Percentiles rank a stretch among this genome's conserved stretches.
Evolutionary conservation across 106 monocot genomes (phyloP).

Genomic region (Apostasia ramifera): DNA sequence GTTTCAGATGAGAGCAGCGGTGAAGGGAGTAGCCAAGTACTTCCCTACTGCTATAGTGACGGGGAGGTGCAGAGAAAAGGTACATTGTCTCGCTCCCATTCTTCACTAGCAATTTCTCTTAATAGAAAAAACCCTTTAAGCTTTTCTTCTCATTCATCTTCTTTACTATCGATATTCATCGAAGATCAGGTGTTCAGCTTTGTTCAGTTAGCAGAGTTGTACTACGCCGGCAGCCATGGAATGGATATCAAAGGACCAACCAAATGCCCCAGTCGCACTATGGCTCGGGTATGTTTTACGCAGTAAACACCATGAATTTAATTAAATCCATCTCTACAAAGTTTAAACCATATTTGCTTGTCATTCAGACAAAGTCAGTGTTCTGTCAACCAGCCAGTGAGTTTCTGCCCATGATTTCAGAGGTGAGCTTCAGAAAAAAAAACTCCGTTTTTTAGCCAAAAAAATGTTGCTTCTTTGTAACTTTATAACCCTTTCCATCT

Average conservation of each 20-base stretch:
- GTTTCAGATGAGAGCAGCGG: conserved; percentile 27
- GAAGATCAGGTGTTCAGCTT: conserved; percentile 36
- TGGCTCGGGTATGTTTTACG: neutral
- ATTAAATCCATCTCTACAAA: too few relatives aligned
- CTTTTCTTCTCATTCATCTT: neutral
- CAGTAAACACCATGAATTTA: neutral
- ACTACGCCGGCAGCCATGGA: conserved; percentile 76
- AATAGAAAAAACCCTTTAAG: neutral
- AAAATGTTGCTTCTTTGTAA: too few relatives aligned
- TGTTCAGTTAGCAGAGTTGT: conserved; percentile 42
- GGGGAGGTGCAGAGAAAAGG: conserved; percentile 38
- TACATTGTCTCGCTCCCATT: conserved; percentile 11
- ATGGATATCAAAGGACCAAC: conserved; percentile 66
- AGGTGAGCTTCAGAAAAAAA: conserved; percentile 2
- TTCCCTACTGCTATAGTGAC: conserved; percentile 39
- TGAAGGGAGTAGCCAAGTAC: conserved; percentile 23
- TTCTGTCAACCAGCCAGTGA: conserved; percentile 41
- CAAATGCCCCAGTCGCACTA: conserved; percentile 17
- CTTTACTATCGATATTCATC: neutral
- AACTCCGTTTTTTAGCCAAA: too few relatives aligned
- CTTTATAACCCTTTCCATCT: too few relatives aligned
- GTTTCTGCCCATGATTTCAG: conserved; percentile 33
- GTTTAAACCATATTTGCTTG: too few relatives aligned
- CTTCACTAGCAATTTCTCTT: neutral
- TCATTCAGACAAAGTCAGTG: conserved; percentile 14